Evolutionary conservation across 306 rosid species (phyloP).

Genomic region (Aeschynomene evenia): DNA sequence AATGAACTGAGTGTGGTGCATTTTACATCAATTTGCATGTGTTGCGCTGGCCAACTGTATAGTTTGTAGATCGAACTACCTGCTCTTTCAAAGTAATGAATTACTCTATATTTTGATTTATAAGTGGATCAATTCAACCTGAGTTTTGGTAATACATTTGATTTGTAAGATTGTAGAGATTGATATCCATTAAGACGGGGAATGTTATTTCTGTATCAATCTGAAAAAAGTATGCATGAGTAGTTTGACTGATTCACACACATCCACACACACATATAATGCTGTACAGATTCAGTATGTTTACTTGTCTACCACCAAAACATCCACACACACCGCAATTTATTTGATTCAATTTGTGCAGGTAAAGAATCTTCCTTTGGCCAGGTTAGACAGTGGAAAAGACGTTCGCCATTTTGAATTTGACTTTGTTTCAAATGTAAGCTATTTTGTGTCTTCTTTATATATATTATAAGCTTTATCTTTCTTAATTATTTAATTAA

Average conservation of each 20-base stretch:
- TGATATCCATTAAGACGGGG: neutral
- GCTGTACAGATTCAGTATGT: neutral
- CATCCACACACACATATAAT: neutral
- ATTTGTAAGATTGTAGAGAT: neutral
- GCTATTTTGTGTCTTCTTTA: slow-evolving; percentile 34
- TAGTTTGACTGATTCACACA: neutral
- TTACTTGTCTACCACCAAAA: neutral
- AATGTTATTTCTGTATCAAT: neutral
- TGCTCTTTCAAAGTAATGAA: neutral
- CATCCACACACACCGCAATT: slow-evolving; percentile 4
- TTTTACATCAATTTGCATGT: neutral
- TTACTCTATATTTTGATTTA: neutral
- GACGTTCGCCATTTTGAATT: slow-evolving; percentile 86
- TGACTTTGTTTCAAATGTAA: slow-evolving; percentile 71
- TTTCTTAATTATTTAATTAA: neutral
- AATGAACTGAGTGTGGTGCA: neutral
- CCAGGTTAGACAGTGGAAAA: slow-evolving; percentile 61
- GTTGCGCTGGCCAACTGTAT: neutral
- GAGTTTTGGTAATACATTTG: neutral
- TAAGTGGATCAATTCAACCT: neutral
- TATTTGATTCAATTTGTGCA: slow-evolving; percentile 39
- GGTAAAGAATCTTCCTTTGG: slow-evolving; percentile 70
- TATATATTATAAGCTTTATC: neutral
- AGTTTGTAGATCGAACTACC: neutral
- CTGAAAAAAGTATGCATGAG: slow-evolving; percentile 1